These are phyloP conservation scores for Suillus subalutaceus DNA, from an alignment of 768 basidiomycete genomes.

Conservation along the genomic window DNA sequence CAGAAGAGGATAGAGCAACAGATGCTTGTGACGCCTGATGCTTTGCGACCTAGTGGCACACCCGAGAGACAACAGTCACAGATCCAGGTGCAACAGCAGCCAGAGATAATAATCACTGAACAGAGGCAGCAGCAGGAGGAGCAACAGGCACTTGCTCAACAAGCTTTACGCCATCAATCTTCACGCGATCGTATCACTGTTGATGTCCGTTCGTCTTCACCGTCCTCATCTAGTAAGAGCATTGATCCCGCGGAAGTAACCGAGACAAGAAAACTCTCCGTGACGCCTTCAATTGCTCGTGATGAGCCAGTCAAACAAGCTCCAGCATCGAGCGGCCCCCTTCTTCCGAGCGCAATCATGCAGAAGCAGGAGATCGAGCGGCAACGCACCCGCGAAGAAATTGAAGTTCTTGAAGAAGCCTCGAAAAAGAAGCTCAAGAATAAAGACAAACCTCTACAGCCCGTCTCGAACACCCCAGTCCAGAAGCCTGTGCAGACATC, in stretches of 20 bases:
- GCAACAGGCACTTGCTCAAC: conserved; percentile 31
- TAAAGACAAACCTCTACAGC: conserved; percentile 46
- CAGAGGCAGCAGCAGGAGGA: conserved; percentile 41
- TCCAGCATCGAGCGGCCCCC: conserved; percentile 23
- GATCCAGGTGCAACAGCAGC: conserved; percentile 29
- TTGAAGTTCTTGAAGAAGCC: conserved; percentile 45
- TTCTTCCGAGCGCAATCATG: conserved; percentile 43
- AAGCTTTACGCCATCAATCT: conserved; percentile 41
- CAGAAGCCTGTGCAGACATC: conserved; percentile 19
- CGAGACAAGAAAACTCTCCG: conserved; percentile 78
- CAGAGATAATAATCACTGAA: conserved; percentile 31
- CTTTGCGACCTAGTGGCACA: conserved; percentile 37
- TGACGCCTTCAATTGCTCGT: conserved; percentile 78
- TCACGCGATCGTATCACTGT: conserved; percentile 52
- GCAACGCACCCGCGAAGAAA: conserved; percentile 55
- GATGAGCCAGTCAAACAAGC: conserved; percentile 40
- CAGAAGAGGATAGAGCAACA: conserved; percentile 29
- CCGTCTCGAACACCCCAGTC: conserved; percentile 24
- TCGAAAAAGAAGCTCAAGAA: conserved; percentile 52
- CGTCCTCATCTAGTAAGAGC: conserved; percentile 31
- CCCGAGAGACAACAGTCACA: conserved; percentile 35
- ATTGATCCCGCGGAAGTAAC: conserved; percentile 70
- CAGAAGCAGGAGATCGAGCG: conserved; percentile 56
- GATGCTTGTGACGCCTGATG: conserved; percentile 33
- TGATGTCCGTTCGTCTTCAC: conserved; percentile 32